Evolutionary conservation across 371 early-diverging fungal genomes (phyloP), one percentile per base, ranked within the genome.

Genomic region (Phascolomyces articulosus): DNA sequence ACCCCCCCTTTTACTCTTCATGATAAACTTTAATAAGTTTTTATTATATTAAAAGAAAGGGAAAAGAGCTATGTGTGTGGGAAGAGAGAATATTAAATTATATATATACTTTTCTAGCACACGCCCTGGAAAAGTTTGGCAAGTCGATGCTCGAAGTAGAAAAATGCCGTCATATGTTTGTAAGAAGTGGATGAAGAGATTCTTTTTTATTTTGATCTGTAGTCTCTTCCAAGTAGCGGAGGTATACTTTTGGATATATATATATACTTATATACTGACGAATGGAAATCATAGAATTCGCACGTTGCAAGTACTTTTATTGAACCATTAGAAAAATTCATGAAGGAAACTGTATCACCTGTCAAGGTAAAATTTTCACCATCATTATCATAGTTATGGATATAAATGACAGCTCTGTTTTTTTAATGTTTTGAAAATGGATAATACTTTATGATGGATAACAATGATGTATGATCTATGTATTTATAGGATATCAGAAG

Each of bases 231-330:
- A n/a, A n/a, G 0, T 34, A 2, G 34, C 2, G 6, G 34, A 34
- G 34, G 11, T n/a, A n/a, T n/a, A n/a, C n/a, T n/a, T n/a, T n/a
- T n/a, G 34, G 9, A 34, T 6, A 2, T 0, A 34, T 9, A 34
- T 6, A 11, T 34, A 34, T 34, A 34, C 34, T 9, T 34, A 0
- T 24, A 27, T 26, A 28, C 54, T 38, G 11, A 28, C 44, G 44
- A 44, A 64, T 16, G 40, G 29, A 27, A 47, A 51, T 31, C 20
- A 21, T 67, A 87, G 89, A 82, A 84, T 68, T 73, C 88, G 11
- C 90, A 90, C 76, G 78, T 90, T 13, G 61, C 71, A 11, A 82
- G 85, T 54, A 87, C 88, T 66, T 90, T 90, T 71, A 80, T 91
- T 59, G 79, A 83, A 23, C 88, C 90, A 27, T 56, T 90, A 55